These are phyloP conservation scores for Leccinum pachyderme DNA, from an alignment of 1,284 basidiomycete species.

Conservation along the genomic window DNA sequence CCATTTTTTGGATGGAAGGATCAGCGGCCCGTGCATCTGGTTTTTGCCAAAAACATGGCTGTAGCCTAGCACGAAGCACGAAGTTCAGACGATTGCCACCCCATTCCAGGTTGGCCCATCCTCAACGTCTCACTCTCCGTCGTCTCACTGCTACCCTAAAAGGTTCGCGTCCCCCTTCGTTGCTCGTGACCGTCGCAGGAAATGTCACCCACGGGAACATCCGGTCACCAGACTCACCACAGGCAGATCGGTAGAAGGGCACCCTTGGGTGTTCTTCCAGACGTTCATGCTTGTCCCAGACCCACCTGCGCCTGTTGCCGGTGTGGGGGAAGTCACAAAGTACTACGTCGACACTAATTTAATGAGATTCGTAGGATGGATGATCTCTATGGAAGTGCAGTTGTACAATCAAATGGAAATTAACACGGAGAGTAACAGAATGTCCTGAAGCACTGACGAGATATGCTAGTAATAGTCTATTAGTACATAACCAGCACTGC, in stretches of 20 bases:
- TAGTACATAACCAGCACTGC: slow-evolving; percentile 14
- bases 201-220: slow-evolving; percentile 74
- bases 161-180: slow-evolving; percentile 76
- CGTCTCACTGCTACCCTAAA: slow-evolving; percentile 5
- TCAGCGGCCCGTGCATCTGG: too few relatives aligned
- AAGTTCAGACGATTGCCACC: slow-evolving; percentile 84
- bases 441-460: not conserved
- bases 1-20: too few relatives aligned
- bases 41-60: too few relatives aligned
- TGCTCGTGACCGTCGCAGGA: slow-evolving; percentile 75
- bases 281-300: slow-evolving; percentile 83
- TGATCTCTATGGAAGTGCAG: slow-evolving; percentile 8
- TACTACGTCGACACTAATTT: slow-evolving; percentile 77
- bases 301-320: slow-evolving; percentile 55
- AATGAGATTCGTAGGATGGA: slow-evolving; percentile 67
- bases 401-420: not conserved
- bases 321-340: slow-evolving; percentile 69
- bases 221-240: slow-evolving; percentile 39
- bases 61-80: slow-evolving; percentile 68
- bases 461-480: slow-evolving; percentile 14
- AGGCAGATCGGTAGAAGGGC: slow-evolving; percentile 61
- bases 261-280: slow-evolving; percentile 81
- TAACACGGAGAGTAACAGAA: not conserved
- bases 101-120: slow-evolving; percentile 68
- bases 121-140: not conserved